Evolutionary conservation across 805 yeast genomes (phyloP).

Genomic region (Pichia thaimueangensis): DNA sequence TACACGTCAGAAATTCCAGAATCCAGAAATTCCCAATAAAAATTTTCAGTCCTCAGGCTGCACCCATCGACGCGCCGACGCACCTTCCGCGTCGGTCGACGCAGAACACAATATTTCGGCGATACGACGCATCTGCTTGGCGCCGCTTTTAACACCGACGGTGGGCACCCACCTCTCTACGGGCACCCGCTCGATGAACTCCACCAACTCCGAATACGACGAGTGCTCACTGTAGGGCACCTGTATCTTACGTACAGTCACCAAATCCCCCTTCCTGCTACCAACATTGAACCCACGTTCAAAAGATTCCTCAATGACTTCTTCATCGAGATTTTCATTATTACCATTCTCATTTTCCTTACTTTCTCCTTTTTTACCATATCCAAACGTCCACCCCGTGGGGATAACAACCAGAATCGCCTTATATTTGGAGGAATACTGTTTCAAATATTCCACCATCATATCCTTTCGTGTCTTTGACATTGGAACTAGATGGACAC

Average conservation of each 20-base stretch:
- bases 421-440: conserved; percentile 42
- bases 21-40: no score
- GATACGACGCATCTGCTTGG: background rate
- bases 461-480: conserved; percentile 41
- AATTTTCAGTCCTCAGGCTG: no score
- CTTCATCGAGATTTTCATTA: background rate
- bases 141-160: conserved; percentile 38
- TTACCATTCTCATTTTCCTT: background rate
- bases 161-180: conserved; percentile 67
- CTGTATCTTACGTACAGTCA: conserved; percentile 17
- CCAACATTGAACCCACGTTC: conserved; percentile 10
- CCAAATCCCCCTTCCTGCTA: conserved; percentile 11
- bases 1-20: no score
- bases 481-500: conserved; percentile 73
- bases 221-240: conserved; percentile 92
- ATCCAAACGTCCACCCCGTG: conserved; percentile 81
- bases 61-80: no score
- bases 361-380: conserved; percentile 1
- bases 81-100: no score
- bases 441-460: conserved; percentile 45
- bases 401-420: conserved; percentile 72
- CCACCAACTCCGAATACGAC: conserved; percentile 71
- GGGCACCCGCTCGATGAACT: conserved; percentile 50
- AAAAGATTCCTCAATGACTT: background rate
- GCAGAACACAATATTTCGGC: no score